Percentiles rank a stretch among this genome's conserved stretches.
Evolutionary conservation across 148 eudicot species (phyloP).

Genomic region (Limonium bicolor): DNA sequence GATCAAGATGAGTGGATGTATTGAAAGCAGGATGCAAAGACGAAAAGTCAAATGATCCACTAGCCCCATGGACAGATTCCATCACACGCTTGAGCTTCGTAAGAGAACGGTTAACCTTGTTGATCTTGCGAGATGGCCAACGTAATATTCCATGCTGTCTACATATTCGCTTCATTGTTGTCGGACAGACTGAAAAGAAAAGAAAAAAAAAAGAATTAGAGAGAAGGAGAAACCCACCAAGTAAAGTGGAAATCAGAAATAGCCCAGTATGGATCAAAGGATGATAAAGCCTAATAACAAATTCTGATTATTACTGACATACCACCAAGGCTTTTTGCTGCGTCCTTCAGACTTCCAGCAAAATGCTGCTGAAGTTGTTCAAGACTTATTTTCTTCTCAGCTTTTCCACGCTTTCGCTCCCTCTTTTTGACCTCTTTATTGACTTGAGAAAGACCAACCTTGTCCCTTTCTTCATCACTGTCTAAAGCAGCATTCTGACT

Average conservation of each 20-base stretch:
- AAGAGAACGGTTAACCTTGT: conserved; percentile 59
- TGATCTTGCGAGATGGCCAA: conserved; percentile 73
- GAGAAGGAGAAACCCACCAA: no score
- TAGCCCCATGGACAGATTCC: conserved; percentile 83
- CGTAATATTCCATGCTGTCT: conserved; percentile 80
- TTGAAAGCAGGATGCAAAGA: conserved; percentile 37
- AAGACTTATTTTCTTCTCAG: conserved; percentile 82
- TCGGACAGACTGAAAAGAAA: conserved; percentile 47
- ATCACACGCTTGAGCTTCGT: conserved; percentile 70
- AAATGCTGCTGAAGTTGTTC: conserved; percentile 79
- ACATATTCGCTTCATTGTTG: conserved; percentile 81
- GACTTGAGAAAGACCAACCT: conserved; percentile 17
- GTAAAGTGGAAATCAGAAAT: no score
- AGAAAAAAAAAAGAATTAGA: neutral
- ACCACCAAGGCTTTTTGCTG: conserved; percentile 90
- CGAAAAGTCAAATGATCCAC: conserved; percentile 51
- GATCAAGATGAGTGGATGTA: conserved; percentile 25
- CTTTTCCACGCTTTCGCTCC: conserved; percentile 82
- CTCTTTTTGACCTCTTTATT: conserved; percentile 31
- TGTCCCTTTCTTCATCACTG: conserved; percentile 13
- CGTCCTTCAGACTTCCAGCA: conserved; percentile 84
- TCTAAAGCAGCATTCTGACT: conserved; percentile 10
- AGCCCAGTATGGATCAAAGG: no score
- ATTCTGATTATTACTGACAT: no score
- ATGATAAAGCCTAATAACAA: no score